A percentile compares a stretch with the other conserved stretches of the same genome.
Evolutionary conservation across 129 eudicot genomes (phyloP).

Genomic region (Apium graveolens): DNA sequence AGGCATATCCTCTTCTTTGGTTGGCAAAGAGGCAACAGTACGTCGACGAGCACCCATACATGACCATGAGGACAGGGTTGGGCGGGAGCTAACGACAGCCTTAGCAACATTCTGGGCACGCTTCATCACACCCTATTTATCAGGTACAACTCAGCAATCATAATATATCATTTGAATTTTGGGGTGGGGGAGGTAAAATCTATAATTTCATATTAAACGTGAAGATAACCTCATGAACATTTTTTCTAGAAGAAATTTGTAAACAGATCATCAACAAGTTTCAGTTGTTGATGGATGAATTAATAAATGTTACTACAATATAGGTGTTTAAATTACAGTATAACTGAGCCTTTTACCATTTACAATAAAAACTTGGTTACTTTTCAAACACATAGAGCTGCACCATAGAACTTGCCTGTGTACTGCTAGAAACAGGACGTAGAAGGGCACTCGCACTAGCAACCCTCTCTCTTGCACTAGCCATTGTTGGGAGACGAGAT

Average conservation of each 20-base stretch:
- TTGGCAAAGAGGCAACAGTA: slow-evolving; percentile 33
- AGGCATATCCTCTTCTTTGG: slow-evolving; percentile 37
- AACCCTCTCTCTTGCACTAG: slow-evolving; percentile 84
- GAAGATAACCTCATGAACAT: background rate
- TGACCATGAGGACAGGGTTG: slow-evolving; percentile 80
- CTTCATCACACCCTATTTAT: slow-evolving; percentile 72
- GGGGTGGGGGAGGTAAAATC: too few species aligned
- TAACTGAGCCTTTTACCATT: background rate
- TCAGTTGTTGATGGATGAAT: background rate
- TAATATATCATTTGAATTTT: background rate
- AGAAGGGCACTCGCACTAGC: slow-evolving; percentile 95
- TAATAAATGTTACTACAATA: background rate
- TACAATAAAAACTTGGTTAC: background rate
- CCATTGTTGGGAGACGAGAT: slow-evolving; percentile 90
- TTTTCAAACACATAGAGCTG: background rate
- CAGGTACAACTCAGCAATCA: slow-evolving; percentile 4
- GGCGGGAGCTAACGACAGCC: slow-evolving; percentile 86
- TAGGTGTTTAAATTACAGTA: background rate
- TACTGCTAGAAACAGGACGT: slow-evolving; percentile 90
- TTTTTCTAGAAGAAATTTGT: background rate
- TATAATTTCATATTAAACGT: background rate
- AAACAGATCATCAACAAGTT: background rate
- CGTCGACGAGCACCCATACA: slow-evolving; percentile 99
- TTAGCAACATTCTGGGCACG: slow-evolving; percentile 96
- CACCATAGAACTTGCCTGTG: slow-evolving; percentile 49